Evolutionary conservation across 441 rosid species (phyloP), one percentile per base, ranked within the genome.

Genomic region (Pelargonium myrrhifolium): DNA sequence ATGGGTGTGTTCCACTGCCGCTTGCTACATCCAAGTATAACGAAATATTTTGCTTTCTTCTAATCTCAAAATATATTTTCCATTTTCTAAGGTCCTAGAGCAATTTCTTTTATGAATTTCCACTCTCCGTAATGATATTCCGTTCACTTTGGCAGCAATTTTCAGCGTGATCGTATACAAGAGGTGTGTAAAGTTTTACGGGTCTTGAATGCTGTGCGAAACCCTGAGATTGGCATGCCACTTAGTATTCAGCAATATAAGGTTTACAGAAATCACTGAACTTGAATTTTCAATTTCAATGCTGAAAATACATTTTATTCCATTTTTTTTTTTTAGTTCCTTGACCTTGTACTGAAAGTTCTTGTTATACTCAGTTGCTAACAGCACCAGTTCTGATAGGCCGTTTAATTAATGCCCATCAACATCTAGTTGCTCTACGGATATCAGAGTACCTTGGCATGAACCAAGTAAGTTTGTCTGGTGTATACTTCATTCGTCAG

Each of bases 121-220:
- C n/a, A 4, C 74, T 74, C 76, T 76, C 79, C 70, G 65, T 80
- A 85, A 80, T 87, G 85, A 84, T 77, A 76, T 78, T 82, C 83
- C 84, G 85, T 86, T 79, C 82, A 82, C 83, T 87, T 87, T 79
- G 82, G 76, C 96, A 95, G 98, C 83, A 83, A 84, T 78, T 92
- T 95, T 79, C 93, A 90, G 72, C 97, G 96, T 66, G 96, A 92
- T 59, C 90, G 81, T 75, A 84, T 95, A 43, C 98, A 87, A 74
- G 99, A 95, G 80, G 92, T 86, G 85, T 87, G 93, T 69, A 89
- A 88, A 85, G 88, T 88, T 70, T 84, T 95, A 76, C 82, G 99
- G 75, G 95, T 92, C 66, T 81, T 95, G 76, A 95, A 95, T 77
- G 92, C 95, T 65, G 96, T 84, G 61, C 90, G 84, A 70, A 83